Base-by-base conservation (phyloP, 192 early-diverging fungal species). In the Backusella westeae region DNA sequence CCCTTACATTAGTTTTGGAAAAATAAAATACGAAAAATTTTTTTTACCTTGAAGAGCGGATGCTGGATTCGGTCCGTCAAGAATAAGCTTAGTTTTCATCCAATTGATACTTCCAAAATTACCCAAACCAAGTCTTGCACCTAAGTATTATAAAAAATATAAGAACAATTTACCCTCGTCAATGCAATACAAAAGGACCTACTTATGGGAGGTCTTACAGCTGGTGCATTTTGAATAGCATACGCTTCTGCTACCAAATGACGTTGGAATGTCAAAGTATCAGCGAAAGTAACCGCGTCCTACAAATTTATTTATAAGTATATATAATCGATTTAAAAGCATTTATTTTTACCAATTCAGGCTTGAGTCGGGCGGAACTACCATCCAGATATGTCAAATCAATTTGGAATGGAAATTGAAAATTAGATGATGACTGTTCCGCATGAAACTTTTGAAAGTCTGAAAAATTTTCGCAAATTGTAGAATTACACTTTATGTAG, bases 191-290 rank as follows among this genome's bases (percentile, higher is more conserved):
- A 49, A 49, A 29, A 63, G 26, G 12, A 2, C 56, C n/a, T 63
- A 63, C 56, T 63, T 63, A 63, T 63, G 10, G 56, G 56, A 63
- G 56, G 56, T 63, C 56, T 63, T 63, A 63, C 21, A 26, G 56
- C 21, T 63, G 56, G 56, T 63, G 56, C 21, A 63, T 63, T 63
- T 29, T 29, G 23, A 12, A 63, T 63, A 4, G 10, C 23, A 63
- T 63, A 63, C 9, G 56, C 56, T 63, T 63, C 56, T 63, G 56
- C 56, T 63, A 63, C 12, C 1, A 63, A 29, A 29, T 63, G 56
- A 12, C 23, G 56, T 63, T 63, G 21, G 26, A 63, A 63, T 12
- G 56, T 63, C 9, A 63, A 63, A 12, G 26, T 26, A 63, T 26
- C 56, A 63, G 56, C 56, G 29, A 63, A 63, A 26, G 56, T 63